Conservation (phyloP, 495 filamentous ascomycete species). For the Aspergillus heteromorphus region DNA sequence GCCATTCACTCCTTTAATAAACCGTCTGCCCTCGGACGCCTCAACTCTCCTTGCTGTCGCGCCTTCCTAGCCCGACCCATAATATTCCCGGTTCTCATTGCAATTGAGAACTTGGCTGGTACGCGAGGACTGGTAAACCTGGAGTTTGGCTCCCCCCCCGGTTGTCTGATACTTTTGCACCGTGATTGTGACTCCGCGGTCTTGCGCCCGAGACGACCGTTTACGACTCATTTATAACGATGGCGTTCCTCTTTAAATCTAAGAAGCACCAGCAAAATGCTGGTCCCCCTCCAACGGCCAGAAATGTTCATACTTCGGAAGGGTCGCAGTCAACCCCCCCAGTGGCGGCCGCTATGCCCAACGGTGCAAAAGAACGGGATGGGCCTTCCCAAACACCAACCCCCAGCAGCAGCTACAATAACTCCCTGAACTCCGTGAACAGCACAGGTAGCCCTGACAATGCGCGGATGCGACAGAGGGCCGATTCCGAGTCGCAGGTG, state of each 20-base stretch:
- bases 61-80: neutral
- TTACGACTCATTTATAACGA: constrained; percentile 39
- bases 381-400: constrained; percentile 49
- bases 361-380: constrained; percentile 39
- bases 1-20: constrained; percentile 12
- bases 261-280: constrained; percentile 49
- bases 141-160: neutral
- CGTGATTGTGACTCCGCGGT: constrained; percentile 1
- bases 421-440: constrained; percentile 54
- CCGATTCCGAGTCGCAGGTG: constrained; percentile 49
- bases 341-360: constrained; percentile 17
- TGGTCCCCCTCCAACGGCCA: constrained; percentile 47
- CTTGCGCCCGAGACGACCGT: constrained; percentile 32
- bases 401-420: constrained; percentile 60
- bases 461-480: constrained; percentile 43
- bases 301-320: constrained; percentile 49
- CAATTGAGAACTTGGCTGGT: neutral
- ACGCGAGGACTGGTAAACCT: constrained; percentile 3
- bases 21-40: constrained; percentile 11
- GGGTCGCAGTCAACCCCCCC: constrained; percentile 29
- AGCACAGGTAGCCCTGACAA: constrained; percentile 49
- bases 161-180: neutral
- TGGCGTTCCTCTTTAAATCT: constrained; percentile 62
- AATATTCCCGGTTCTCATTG: neutral
- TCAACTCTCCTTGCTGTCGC: neutral